Evolutionary conservation across 2,329 filamentous ascomycete species (phyloP).

Genomic region (Penicillium brevicompactum): DNA sequence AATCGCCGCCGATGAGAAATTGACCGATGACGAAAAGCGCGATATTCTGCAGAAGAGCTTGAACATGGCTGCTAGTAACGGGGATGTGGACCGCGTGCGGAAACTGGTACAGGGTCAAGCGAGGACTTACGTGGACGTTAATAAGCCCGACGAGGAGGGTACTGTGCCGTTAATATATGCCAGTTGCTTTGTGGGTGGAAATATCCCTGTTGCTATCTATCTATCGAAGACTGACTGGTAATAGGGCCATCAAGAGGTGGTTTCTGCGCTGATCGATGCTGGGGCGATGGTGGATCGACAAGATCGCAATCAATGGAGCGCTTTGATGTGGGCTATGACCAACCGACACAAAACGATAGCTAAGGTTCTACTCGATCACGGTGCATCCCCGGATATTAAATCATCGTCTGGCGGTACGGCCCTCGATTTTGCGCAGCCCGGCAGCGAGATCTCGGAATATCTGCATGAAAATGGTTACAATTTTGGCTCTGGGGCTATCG

Average conservation of each 20-base stretch:
- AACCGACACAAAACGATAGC: conserved; percentile 96
- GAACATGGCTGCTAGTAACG: conserved; percentile 95
- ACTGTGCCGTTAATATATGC: conserved; percentile 97
- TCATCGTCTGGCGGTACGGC: conserved; percentile 92
- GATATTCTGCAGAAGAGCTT: conserved; percentile 81
- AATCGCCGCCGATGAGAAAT: conserved; percentile 71
- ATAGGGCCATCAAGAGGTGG: conserved; percentile 85
- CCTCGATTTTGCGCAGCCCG: conserved; percentile 91
- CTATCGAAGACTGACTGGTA: conserved; percentile 10
- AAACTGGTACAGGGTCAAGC: conserved; percentile 75
- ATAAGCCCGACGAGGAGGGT: conserved; percentile 88
- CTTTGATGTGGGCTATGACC: conserved; percentile 99
- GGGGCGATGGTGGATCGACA: conserved; percentile 90
- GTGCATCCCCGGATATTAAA: conserved; percentile 92
- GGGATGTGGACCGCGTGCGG: conserved; percentile 79
- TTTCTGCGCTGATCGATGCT: conserved; percentile 78
- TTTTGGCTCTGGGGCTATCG: conserved; percentile 40
- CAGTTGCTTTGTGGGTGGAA: conserved; percentile 79
- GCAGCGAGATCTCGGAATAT: conserved; percentile 96
- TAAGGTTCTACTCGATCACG: conserved; percentile 87
- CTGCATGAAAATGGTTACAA: conserved; percentile 91
- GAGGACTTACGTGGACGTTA: conserved; percentile 76
- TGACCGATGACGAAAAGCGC: conserved; percentile 76
- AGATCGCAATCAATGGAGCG: conserved; percentile 95
- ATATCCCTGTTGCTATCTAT: neutral